Evolutionary conservation across 2,329 filamentous ascomycete genomes (phyloP).

Genomic region (Cercospora brassicicola): DNA sequence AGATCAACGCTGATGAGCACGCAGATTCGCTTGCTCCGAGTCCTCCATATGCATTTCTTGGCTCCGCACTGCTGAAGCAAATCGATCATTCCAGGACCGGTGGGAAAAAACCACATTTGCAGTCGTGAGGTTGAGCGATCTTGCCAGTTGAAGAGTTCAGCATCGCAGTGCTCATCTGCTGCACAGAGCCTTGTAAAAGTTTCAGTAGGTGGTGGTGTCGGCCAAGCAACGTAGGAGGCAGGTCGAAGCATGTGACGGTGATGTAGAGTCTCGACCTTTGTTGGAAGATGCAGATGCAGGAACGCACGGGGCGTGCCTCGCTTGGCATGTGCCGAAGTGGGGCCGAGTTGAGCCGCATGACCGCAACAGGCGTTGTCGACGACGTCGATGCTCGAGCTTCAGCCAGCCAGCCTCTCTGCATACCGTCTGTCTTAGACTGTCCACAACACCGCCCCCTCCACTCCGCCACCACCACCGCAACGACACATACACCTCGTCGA

Average conservation of each 20-base stretch:
- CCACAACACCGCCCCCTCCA: neutral
- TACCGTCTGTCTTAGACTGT: neutral
- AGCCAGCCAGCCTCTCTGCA: neutral
- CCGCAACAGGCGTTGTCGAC: neutral
- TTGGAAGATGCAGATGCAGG: neutral
- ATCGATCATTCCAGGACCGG: neutral
- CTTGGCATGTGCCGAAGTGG: neutral
- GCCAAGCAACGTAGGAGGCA: neutral
- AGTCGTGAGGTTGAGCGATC: neutral
- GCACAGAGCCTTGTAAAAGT: neutral
- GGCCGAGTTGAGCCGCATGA: constrained; percentile 2
- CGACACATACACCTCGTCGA: neutral
- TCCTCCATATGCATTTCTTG: neutral
- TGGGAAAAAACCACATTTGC: neutral
- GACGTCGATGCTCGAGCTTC: neutral
- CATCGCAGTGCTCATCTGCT: neutral
- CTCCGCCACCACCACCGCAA: neutral
- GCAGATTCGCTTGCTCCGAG: neutral
- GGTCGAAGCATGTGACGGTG: neutral
- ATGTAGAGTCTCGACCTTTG: neutral
- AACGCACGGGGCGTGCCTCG: neutral
- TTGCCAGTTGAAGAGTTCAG: neutral
- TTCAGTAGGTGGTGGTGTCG: neutral
- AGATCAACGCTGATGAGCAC: neutral
- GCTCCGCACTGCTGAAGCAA: neutral